Evolutionary conservation across 768 basidiomycete species (phyloP), one percentile per base, ranked within the genome.

Genomic region (Ramaria sp.): DNA sequence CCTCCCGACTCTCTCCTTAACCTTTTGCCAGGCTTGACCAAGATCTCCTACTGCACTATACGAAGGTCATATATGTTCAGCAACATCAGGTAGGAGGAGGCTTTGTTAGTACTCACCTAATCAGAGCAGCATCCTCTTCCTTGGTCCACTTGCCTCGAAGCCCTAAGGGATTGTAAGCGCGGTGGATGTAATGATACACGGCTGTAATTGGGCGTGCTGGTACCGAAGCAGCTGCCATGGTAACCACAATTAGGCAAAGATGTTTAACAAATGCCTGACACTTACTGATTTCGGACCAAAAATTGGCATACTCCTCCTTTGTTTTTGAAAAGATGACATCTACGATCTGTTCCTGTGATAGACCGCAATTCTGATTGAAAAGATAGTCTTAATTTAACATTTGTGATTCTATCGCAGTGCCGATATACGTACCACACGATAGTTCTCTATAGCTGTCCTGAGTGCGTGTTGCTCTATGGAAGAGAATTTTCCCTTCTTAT

Each of bases 401-500:
- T 10, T 42, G 17, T n/a, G 37, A 20, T 19, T 62, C 4, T 54
- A 27, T 46, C 11, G n/a, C 38, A 9, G 31, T 38, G 51, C 54
- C 15, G 27, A 34, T 53, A 49, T n/a, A 72, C 82, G 49, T 63
- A 86, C 87, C 19, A 68, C 62, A 54, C 78, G 76, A 65, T 83
- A 89, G 9, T 70, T 68, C 56, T 84, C 81, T 37, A 91, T 81
- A 7, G 88, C 88, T 13, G 69, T 67, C 60, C 71, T 75, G 0
- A 91, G 68, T 60, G 83, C 83, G 24, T 81, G 75, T 57, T 83
- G 85, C 64, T 92, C 89, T 42, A 82, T 81, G 0, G 83, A 79
- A 24, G 88, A 89, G 63, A 92, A 92, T 65, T 88, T 91, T 13
- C 89, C 89, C 68, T 90, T 90, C 71, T 85, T 90, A 68, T 88